Conservation (phyloP, 495 filamentous ascomycete species). For the Apodospora peruviana region DNA sequence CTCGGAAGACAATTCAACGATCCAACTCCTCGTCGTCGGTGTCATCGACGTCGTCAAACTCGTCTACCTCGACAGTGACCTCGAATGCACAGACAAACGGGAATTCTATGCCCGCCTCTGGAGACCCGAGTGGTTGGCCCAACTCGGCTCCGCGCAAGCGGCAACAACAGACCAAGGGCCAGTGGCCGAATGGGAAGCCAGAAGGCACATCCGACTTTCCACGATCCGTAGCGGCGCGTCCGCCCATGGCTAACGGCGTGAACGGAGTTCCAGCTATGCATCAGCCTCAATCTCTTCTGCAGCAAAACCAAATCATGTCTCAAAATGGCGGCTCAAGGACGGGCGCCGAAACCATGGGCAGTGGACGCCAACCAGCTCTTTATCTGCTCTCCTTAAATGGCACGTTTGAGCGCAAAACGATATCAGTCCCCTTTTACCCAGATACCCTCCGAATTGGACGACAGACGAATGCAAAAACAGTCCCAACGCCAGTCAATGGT, state of each 20-base stretch:
- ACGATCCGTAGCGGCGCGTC: constrained; percentile 34
- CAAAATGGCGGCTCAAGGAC: constrained; percentile 44
- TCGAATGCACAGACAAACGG: constrained; percentile 26
- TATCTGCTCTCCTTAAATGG: constrained; percentile 82
- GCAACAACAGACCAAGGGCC: constrained; percentile 55
- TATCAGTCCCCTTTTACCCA: constrained; percentile 81
- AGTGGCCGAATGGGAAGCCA: constrained; percentile 59
- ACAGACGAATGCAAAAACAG: constrained; percentile 93
- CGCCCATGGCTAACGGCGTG: constrained; percentile 44
- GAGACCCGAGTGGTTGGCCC: constrained; percentile 42
- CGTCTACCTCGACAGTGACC: constrained; percentile 54
- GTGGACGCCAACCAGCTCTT: constrained; percentile 66
- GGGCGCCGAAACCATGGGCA: constrained; percentile 43
- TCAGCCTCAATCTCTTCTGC: constrained; percentile 65
- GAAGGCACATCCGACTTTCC: constrained; percentile 40
- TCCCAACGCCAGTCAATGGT: constrained; percentile 83
- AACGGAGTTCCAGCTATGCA: constrained; percentile 69
- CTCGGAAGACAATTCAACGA: constrained; percentile 77
- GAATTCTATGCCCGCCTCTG: constrained; percentile 31
- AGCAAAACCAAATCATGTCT: constrained; percentile 36
- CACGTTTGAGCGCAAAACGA: constrained; percentile 95
- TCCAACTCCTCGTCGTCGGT: constrained; percentile 85
- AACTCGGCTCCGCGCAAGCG: constrained; percentile 61
- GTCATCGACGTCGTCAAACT: constrained; percentile 60
- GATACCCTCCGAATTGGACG: constrained; percentile 89